phyloP scores from a whole-genome alignment of 108 stramenopile genomes.

The Bacterosira constricta region DNA sequence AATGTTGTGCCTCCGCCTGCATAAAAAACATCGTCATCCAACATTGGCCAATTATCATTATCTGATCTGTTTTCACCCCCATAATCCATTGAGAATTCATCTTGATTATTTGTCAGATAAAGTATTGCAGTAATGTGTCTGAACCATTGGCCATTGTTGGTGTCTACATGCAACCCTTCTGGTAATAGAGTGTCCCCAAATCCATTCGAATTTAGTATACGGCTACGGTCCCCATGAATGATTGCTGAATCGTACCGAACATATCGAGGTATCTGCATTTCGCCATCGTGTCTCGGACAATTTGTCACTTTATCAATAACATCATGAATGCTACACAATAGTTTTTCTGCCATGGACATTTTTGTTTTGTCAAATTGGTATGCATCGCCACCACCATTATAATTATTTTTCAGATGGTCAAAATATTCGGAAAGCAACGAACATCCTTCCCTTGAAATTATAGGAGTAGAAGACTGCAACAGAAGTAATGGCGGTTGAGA shows the following conservation, averaged over 20 bases:
- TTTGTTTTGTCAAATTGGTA: not conserved
- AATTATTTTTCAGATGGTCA: conserved; percentile 3
- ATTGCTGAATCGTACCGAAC: conserved; percentile 25
- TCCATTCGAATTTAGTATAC: not conserved
- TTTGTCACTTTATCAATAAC: conserved; percentile 42
- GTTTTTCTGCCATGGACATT: conserved; percentile 1
- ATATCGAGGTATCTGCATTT: conserved; percentile 33
- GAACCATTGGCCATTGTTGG: conserved; percentile 50
- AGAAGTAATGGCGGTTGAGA: conserved; percentile 17
- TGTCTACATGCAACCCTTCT: conserved; percentile 50
- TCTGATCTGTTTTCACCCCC: too few relatives aligned
- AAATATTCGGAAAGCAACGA: conserved; percentile 11
- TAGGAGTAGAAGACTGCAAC: conserved; percentile 16
- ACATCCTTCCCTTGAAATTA: conserved; percentile 13
- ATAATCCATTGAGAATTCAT: not conserved
- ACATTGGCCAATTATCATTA: too few relatives aligned
- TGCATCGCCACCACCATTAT: not conserved
- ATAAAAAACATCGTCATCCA: not conserved
- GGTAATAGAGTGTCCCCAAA: conserved; percentile 28
- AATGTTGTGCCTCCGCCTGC: conserved; percentile 45
- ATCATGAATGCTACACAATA: conserved; percentile 16
- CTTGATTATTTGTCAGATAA: conserved; percentile 38
- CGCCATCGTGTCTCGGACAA: conserved; percentile 33
- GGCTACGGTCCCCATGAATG: not conserved
- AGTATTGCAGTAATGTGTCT: conserved; percentile 49